Evolutionary conservation across 768 basidiomycete genomes (phyloP), one percentile per base, ranked within the genome.

Genomic region (Suillus americanus): DNA sequence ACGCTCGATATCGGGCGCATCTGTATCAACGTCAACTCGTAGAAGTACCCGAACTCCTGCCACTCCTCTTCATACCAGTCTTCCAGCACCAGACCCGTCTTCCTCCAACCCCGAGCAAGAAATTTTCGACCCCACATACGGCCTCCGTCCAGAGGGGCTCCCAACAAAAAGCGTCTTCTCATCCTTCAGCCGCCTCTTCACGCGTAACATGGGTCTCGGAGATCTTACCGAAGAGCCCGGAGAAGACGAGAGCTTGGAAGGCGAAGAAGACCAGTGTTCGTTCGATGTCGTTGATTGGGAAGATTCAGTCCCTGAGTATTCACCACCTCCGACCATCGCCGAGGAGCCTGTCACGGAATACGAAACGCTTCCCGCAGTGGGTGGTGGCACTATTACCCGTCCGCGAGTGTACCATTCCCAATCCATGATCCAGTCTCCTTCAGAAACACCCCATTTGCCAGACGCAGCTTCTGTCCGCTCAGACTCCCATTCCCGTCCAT

Each of bases 81-180:
- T 64, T 65, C 68, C 68, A 45, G 66, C 48, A 45, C 40, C 63
- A 5, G 74, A 77, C 67, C 43, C 75, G 71, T 63, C 67, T 48
- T 66, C 69, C 55, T 66, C 79, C 61, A 73, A 76, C 62, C 76
- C 79, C 6, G 81, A 82, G 30, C 72, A 95, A 38, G 95, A 97
- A 77, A 89, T 92, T 66, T 97, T 92, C 75, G 97, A 99, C 71
- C 97, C 95, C 1, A 98, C 97, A 0, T 98, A 99, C 72, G 97
- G 97, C 18, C 80, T 99, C 14, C 89, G 97, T 30, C 94, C 95
- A 0, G 96, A 98, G 72, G 92, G 93, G 2, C 80, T 97, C 2
- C 95, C 95, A 0, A 83, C 85, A 1, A 96, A 94, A 78, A 90
- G 89, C 65, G 85, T 88, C 4, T 97, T 96, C 75, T 82, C 84